phyloP scores from a whole-genome alignment of 495 filamentous ascomycete species.

The Aspergillus homomorphus region DNA sequence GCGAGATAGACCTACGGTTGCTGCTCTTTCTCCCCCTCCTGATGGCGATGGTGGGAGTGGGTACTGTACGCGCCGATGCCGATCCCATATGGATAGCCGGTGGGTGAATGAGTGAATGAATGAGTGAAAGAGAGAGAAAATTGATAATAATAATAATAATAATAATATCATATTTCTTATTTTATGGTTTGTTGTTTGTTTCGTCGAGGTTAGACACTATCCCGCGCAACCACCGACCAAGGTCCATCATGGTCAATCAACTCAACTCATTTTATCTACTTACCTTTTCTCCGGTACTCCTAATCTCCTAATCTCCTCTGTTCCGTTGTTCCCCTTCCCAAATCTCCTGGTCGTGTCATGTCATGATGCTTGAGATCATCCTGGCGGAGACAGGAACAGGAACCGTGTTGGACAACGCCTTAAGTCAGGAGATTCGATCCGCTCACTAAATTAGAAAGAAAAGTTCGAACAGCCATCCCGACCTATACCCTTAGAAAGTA shows the following conservation, averaged over 20 bases:
- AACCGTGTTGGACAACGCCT: not conserved
- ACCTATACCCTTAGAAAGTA: not conserved
- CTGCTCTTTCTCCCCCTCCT: not conserved
- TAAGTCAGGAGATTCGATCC: not conserved
- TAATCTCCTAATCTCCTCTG: not conserved
- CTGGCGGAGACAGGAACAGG: not conserved
- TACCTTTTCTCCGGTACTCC: not conserved
- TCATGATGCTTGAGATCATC: not conserved
- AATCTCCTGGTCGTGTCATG: not conserved
- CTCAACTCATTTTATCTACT: too few species aligned
- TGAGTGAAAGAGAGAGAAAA: not conserved
- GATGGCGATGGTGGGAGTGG: conserved; percentile 21
- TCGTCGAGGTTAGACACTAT: too few species aligned
- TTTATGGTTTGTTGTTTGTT: not conserved
- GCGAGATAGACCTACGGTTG: conserved; percentile 8
- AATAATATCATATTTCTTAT: not conserved
- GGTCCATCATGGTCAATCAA: too few species aligned
- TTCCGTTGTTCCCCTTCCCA: not conserved
- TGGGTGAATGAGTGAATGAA: too few species aligned
- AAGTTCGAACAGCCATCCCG: not conserved
- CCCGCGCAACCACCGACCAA: too few species aligned
- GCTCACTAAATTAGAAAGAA: not conserved
- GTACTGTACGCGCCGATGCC: not conserved
- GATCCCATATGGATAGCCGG: conserved; percentile 1
- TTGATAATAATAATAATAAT: not conserved